These are phyloP conservation scores for Quillaja saponaria DNA, from an alignment of 306 rosid species.

Conservation along the genomic window DNA sequence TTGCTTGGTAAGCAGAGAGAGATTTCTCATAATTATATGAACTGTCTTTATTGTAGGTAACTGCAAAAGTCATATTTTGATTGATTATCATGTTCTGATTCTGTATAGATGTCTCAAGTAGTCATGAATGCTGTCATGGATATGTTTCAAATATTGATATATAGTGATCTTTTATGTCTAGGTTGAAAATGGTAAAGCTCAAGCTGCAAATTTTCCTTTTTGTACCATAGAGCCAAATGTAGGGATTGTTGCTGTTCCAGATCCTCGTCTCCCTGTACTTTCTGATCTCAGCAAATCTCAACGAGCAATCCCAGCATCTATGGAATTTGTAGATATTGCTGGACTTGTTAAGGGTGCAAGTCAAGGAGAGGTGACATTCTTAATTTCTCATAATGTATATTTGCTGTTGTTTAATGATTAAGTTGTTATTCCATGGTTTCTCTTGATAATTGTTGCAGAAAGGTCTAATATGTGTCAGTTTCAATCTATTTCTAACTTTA, in stretches of 20 bases:
- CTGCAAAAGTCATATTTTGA: conserved; percentile 2
- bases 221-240: conserved; percentile 98
- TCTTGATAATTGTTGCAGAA: conserved; percentile 1
- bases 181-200: conserved; percentile 99
- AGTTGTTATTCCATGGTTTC: not conserved
- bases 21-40: not conserved
- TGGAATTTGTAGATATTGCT: conserved; percentile 96
- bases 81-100: conserved; percentile 25
- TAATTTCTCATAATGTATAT: conserved; percentile 10
- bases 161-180: conserved; percentile 38
- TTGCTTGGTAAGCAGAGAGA: not conserved
- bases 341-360: conserved; percentile 98
- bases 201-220: conserved; percentile 97
- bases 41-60: not conserved
- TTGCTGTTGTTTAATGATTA: conserved; percentile 14
- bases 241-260: conserved; percentile 98
- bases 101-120: conserved; percentile 4
- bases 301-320: conserved; percentile 81
- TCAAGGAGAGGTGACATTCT: conserved; percentile 83
- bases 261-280: conserved; percentile 78
- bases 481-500: conserved; percentile 22
- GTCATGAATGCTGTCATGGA: conserved; percentile 21
- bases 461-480: conserved; percentile 17
- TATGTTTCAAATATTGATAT: conserved; percentile 23
- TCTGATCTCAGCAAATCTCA: conserved; percentile 92